Base-by-base conservation (phyloP, 2,329 filamentous ascomycete species). In the Monascus ruber region DNA sequence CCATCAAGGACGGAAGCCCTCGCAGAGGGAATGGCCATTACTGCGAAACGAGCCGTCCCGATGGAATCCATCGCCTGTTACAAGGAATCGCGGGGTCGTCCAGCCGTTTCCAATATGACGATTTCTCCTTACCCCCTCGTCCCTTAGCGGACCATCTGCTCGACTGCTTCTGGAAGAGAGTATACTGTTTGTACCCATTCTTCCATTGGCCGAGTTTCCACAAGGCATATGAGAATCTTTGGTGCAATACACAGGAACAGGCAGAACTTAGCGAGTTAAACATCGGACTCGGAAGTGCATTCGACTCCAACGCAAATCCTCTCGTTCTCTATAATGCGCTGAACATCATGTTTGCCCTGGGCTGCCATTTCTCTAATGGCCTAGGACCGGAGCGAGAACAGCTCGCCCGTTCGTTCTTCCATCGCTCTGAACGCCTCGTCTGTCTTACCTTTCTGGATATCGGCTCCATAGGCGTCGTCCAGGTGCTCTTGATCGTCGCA, bases 171-270 rank as follows among this genome's bases (percentile, higher is more conserved):
- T 68, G 59, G 44, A 48, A 62, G 9, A 47, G 55, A 6, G 51
- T 70, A 1, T 63, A 62, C 42, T 66, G 59, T 44, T 50, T 70
- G 6, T 69, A 68, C 37, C 68, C 68, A 0, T 63, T 68, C 40
- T 63, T 70, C 37, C 59, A 70, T 47, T 54, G 60, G 4, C 53
- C 55, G 0, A 57, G 56, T n/a, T 70, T 71, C 35, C 50, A 64
- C 38, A 43, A 46, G 11, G 62, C 61, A 1, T 69, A 69, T 35
- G 47, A 60, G 27, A 60, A 53, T 28, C 47, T 70, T 1, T 69
- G 65, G 64, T 17, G 42, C 44, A 5, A 46, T 55, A 1, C 41
- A 41, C 10, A 48, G 46, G 5, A 39, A 49, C 25, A 39, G 26
- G 41, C 39, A 7, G 36, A 46, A 7, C 43, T 49, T 5, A 45